phyloP scores from a whole-genome alignment of 1,139 yeast species.

The Debaryomyces singareniensis region DNA sequence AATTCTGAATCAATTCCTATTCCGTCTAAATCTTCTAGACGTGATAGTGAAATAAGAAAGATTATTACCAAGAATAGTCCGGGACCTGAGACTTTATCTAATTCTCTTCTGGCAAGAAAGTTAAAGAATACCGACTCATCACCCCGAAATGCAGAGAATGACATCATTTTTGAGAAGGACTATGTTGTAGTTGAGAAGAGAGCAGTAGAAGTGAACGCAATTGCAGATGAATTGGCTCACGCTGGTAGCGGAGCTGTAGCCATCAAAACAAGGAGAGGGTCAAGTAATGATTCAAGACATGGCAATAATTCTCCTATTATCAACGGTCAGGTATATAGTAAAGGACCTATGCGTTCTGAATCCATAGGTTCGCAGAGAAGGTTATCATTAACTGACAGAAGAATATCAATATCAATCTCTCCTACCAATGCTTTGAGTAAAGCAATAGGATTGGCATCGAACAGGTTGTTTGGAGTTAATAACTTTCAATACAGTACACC shows the following conservation, averaged over 20 bases:
- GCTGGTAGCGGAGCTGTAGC: slow-evolving; percentile 58
- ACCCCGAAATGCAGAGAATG: slow-evolving; percentile 24
- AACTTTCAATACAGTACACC: slow-evolving; percentile 9
- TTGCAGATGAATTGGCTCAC: slow-evolving; percentile 84
- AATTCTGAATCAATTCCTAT: neutral
- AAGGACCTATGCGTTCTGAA: slow-evolving; percentile 27
- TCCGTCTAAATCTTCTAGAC: slow-evolving; percentile 4
- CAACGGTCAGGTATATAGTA: slow-evolving; percentile 11
- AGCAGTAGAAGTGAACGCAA: slow-evolving; percentile 89
- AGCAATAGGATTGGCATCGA: slow-evolving; percentile 84
- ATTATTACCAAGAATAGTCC: slow-evolving; percentile 41
- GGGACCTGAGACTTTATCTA: slow-evolving; percentile 25
- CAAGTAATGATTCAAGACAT: slow-evolving; percentile 9
- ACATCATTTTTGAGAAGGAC: slow-evolving; percentile 60
- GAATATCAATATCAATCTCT: slow-evolving; percentile 64
- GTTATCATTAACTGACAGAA: slow-evolving; percentile 51
- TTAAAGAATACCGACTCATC: slow-evolving; percentile 7
- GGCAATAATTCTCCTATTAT: slow-evolving; percentile 1
- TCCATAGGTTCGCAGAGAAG: slow-evolving; percentile 33
- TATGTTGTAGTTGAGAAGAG: slow-evolving; percentile 93
- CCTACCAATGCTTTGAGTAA: slow-evolving; percentile 86
- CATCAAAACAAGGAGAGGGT: slow-evolving; percentile 14
- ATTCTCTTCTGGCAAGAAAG: slow-evolving; percentile 16
- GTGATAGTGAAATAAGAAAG: slow-evolving; percentile 41
- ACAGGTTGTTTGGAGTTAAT: slow-evolving; percentile 65